phyloP scores from a whole-genome alignment of 164 flowering plant genomes.

The Cinnamomum chago region DNA sequence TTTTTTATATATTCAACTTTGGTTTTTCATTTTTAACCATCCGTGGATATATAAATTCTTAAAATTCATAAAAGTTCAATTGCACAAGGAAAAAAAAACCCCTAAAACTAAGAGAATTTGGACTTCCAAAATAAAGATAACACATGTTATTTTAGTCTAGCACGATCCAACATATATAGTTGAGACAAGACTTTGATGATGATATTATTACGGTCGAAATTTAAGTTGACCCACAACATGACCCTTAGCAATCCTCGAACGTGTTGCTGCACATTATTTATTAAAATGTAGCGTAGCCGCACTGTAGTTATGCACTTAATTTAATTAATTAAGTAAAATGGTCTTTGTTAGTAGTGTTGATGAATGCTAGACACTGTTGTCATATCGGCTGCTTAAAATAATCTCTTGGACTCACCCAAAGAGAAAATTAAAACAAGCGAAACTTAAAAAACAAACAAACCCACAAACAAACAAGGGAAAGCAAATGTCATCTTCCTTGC shows the following conservation, averaged over 20 bases:
- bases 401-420: no score
- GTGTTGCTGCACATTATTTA: no score
- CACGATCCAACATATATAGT: no score
- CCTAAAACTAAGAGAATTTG: not conserved
- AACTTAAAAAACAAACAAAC: no score
- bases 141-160: not conserved
- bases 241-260: no score
- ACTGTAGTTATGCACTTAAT: not conserved
- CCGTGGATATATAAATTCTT: not conserved
- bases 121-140: not conserved
- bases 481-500: constrained; percentile 3
- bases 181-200: no score
- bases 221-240: not conserved
- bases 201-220: not conserved
- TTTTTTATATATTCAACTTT: no score
- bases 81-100: not conserved
- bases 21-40: no score
- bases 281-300: no score
- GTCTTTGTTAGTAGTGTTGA: not conserved
- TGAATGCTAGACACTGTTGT: constrained; percentile 3
- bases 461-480: not conserved
- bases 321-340: not conserved
- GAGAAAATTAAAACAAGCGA: no score
- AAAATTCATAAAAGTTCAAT: not conserved
- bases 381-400: constrained; percentile 3